phyloP scores from a whole-genome alignment of 2,329 filamentous ascomycete species.

The Dactylellina leptospora region DNA sequence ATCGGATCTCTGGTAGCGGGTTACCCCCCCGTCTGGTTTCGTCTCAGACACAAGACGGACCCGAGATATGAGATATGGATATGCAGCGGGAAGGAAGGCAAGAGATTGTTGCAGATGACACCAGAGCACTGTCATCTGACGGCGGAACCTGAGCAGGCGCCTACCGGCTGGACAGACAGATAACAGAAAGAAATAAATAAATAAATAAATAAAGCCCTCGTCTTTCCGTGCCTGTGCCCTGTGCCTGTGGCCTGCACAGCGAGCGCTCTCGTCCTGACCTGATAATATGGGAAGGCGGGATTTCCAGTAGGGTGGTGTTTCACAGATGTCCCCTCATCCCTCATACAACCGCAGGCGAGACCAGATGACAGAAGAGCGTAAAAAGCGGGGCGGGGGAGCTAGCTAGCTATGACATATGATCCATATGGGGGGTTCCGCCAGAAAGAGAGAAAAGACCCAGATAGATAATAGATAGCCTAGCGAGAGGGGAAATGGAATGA shows the following conservation, averaged over 20 bases:
- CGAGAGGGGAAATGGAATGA: conserved; percentile 26
- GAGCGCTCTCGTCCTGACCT: too few species aligned
- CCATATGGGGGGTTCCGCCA: conserved; percentile 19
- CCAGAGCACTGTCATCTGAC: conserved; percentile 46
- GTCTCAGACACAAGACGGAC: conserved; percentile 4
- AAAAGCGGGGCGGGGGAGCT: conserved; percentile 46
- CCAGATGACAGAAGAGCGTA: conserved; percentile 26
- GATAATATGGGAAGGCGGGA: conserved; percentile 51
- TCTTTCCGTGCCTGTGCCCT: conserved; percentile 20
- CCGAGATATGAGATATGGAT: conserved; percentile 4
- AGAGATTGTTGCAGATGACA: conserved; percentile 44
- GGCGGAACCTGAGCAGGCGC: conserved; percentile 44
- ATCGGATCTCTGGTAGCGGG: background rate
- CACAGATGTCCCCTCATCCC: conserved; percentile 35
- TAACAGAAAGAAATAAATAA: conserved; percentile 7
- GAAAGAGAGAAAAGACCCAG: background rate
- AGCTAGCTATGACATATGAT: conserved; percentile 40
- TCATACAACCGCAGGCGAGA: conserved; percentile 35
- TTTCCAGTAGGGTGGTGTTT: conserved; percentile 40
- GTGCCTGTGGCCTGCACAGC: too few species aligned
- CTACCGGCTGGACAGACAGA: background rate
- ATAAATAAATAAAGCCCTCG: conserved; percentile 18
- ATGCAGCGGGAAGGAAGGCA: conserved; percentile 13
- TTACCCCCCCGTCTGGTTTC: conserved; percentile 8
- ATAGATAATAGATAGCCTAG: too few species aligned